These are phyloP conservation scores for Xylaria sp. DNA, from an alignment of 2,329 filamentous ascomycete species.

Conservation along the genomic window DNA sequence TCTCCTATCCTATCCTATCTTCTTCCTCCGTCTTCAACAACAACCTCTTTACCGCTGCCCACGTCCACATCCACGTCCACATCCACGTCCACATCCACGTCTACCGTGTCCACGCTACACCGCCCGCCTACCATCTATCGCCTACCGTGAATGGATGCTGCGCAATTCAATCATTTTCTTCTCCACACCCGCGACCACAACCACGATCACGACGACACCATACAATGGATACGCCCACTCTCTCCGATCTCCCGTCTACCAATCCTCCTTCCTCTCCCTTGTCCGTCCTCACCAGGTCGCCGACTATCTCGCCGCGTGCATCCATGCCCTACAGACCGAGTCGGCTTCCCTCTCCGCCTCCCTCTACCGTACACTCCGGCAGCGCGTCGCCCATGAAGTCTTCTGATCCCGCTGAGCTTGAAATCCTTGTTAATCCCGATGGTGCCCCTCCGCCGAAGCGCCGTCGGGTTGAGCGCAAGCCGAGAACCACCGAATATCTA, in stretches of 20 bases:
- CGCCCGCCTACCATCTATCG: neutral
- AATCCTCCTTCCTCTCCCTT: conserved; percentile 64
- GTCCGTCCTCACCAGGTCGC: conserved; percentile 64
- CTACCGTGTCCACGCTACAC: no score
- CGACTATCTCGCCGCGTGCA: conserved; percentile 60
- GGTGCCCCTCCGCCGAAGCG: conserved; percentile 79
- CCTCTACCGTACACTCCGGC: conserved; percentile 59
- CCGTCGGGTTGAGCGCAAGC: conserved; percentile 69
- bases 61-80: neutral
- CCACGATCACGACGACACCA: neutral
- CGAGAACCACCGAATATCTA: conserved; percentile 84
- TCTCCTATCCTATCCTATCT: neutral
- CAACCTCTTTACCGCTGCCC: neutral
- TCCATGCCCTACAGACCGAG: conserved; percentile 52
- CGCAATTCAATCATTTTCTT: conserved; percentile 1
- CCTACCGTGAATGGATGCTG: neutral
- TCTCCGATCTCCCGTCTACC: conserved; percentile 56
- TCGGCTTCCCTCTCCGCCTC: conserved; percentile 66
- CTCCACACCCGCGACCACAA: neutral
- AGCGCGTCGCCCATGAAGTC: conserved; percentile 63
- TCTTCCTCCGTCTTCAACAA: neutral
- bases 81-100: no score
- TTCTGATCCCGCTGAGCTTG: conserved; percentile 53
- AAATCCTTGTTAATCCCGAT: conserved; percentile 60
- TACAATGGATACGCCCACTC: conserved; percentile 44